phyloP scores from a whole-genome alignment of 805 yeast genomes.

The Naumovozyma dairenensis region DNA sequence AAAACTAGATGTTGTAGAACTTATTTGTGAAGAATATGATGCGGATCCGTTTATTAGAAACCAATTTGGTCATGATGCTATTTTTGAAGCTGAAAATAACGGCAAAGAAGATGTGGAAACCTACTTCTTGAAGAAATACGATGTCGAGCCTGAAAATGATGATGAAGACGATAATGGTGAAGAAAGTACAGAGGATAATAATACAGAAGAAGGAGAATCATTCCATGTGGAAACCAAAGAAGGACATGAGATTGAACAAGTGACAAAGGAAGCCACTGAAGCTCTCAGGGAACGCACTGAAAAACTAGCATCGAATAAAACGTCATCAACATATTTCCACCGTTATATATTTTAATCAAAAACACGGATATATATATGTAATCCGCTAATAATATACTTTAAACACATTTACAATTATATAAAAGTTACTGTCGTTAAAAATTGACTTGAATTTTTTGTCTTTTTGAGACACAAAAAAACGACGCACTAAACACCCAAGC shows the following conservation, averaged over 20 bases:
- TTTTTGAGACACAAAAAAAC: too few relatives aligned
- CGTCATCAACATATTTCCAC: neutral
- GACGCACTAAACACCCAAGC: too few relatives aligned
- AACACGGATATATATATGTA: neutral
- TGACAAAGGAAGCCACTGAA: slow-evolving; percentile 40
- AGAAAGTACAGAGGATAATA: slow-evolving; percentile 30
- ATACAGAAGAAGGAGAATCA: slow-evolving; percentile 42
- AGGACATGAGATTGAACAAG: slow-evolving; percentile 43
- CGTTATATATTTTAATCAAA: neutral
- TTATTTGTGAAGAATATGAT: slow-evolving; percentile 59
- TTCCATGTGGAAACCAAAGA: slow-evolving; percentile 39
- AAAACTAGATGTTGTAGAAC: slow-evolving; percentile 57
- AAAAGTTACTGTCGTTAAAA: too few relatives aligned
- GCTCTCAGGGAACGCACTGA: slow-evolving; percentile 27
- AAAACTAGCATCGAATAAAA: slow-evolving; percentile 8
- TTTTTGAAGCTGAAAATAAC: slow-evolving; percentile 81
- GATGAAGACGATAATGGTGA: slow-evolving; percentile 37
- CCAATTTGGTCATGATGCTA: slow-evolving; percentile 65
- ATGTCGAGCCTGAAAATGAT: slow-evolving; percentile 54
- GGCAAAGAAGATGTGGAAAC: slow-evolving; percentile 68
- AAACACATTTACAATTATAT: too few relatives aligned
- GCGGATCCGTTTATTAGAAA: slow-evolving; percentile 81
- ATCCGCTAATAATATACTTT: too few relatives aligned
- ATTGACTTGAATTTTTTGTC: too few relatives aligned
- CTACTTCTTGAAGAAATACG: slow-evolving; percentile 63